These are phyloP conservation scores for Curvularia sp. DNA, from an alignment of 2,329 filamentous ascomycete genomes.

Conservation along the genomic window DNA sequence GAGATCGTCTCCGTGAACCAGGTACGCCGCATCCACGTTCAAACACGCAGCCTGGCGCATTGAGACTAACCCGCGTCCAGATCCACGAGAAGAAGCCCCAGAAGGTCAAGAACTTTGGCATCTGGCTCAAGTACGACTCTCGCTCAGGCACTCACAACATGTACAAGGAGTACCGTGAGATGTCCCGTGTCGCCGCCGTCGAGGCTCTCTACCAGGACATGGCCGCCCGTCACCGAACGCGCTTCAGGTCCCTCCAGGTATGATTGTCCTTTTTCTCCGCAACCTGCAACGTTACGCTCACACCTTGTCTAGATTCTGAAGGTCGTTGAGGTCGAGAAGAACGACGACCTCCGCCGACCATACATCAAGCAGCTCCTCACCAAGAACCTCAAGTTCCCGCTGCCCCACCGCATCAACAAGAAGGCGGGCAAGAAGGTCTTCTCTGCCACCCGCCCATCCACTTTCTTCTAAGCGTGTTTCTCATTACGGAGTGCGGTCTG, in stretches of 20 bases:
- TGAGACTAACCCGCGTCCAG: constrained; percentile 56
- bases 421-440: constrained; percentile 88
- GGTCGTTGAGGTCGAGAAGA: constrained; percentile 96
- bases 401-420: constrained; percentile 93
- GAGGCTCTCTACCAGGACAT: constrained; percentile 99
- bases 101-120: constrained; percentile 99
- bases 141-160: constrained; percentile 99
- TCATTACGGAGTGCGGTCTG: constrained; percentile 51
- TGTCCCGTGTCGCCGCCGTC: constrained; percentile 93
- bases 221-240: constrained; percentile 96
- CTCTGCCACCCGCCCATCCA: constrained; percentile 89
- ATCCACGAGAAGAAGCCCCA: constrained; percentile 98
- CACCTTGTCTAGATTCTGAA: constrained; percentile 79
- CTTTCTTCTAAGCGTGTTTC: constrained; percentile 83
- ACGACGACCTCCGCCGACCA: constrained; percentile 91
- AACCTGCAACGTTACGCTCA: constrained; percentile 5
- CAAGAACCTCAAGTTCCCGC: constrained; percentile 97
- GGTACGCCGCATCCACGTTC: constrained; percentile 64
- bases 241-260: constrained; percentile 99
- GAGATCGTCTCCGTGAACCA: constrained; percentile 98
- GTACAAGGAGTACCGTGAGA: constrained; percentile 99
- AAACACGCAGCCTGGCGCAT: neutral
- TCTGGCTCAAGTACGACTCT: constrained; percentile 99
- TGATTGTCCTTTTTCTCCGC: constrained; percentile 45
- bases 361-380: constrained; percentile 99